Conservation (phyloP, 208 protist genomes). For the Phytomonas sp. region DNA sequence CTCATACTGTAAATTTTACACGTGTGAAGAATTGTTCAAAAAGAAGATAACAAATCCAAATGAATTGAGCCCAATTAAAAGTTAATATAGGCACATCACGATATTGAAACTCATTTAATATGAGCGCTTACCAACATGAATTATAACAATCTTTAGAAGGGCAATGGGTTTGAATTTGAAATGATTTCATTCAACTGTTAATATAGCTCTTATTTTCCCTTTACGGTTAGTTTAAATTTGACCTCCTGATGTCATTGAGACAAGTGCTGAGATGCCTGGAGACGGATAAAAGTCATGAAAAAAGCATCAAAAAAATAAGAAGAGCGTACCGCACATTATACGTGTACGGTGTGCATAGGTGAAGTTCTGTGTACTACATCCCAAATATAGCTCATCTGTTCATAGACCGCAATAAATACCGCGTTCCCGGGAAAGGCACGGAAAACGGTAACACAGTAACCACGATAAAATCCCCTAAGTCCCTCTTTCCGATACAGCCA, state of each 20-base stretch:
- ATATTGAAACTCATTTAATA: background rate
- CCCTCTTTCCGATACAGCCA: constrained; percentile 82
- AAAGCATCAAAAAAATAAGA: background rate
- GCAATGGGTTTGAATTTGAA: background rate
- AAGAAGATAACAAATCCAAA: background rate
- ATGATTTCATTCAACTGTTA: background rate
- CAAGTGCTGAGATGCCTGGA: background rate
- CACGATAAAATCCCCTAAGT: constrained; percentile 74
- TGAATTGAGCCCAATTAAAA: background rate
- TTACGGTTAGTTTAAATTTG: background rate
- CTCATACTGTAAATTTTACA: background rate
- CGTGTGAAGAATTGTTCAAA: background rate
- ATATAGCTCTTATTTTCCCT: constrained; percentile 2
- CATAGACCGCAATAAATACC: constrained; percentile 84
- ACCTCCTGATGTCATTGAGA: background rate
- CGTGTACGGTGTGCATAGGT: constrained; percentile 3
- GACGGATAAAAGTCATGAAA: background rate
- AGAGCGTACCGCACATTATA: background rate
- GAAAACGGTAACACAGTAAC: constrained; percentile 78
- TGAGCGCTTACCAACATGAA: background rate
- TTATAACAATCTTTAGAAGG: background rate
- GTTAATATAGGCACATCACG: background rate
- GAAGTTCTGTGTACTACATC: constrained; percentile 16
- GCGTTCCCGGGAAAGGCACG: constrained; percentile 90
- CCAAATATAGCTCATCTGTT: constrained; percentile 71